phyloP scores from a whole-genome alignment of 768 basidiomycete genomes.

The Auriscalpium orientale region DNA sequence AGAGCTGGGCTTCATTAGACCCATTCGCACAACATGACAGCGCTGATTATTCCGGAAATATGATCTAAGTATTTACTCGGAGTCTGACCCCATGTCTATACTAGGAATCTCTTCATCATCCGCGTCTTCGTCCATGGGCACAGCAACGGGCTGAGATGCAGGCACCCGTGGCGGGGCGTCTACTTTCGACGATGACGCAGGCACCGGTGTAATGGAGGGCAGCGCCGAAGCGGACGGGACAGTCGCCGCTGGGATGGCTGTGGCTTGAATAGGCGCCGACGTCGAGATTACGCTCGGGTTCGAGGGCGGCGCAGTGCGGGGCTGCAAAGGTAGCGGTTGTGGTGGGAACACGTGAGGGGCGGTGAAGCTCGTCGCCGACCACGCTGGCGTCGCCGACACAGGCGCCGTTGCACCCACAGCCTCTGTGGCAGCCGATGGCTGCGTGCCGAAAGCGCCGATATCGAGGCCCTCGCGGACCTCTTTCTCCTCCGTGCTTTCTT shows the following conservation, averaged over 20 bases:
- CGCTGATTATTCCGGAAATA: no score
- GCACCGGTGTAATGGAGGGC: background rate
- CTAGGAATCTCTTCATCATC: conserved; percentile 71
- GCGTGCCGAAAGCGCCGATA: conserved; percentile 21
- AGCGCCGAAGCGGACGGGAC: background rate
- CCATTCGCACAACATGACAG: background rate
- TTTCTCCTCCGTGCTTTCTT: conserved; percentile 60
- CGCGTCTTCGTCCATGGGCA: conserved; percentile 30
- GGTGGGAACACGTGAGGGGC: no score
- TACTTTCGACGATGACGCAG: background rate
- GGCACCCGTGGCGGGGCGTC: background rate
- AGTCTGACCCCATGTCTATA: conserved; percentile 76
- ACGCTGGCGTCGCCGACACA: background rate
- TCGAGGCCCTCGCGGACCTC: conserved; percentile 36
- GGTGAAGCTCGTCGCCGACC: background rate
- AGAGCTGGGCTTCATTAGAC: no score
- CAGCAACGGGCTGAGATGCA: background rate
- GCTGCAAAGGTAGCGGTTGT: no score
- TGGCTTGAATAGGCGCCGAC: background rate
- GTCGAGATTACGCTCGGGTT: background rate
- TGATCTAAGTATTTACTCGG: conserved; percentile 38
- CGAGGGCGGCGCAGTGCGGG: background rate
- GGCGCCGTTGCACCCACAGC: background rate
- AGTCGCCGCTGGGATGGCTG: background rate
- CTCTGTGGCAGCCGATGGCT: background rate